Conservation (phyloP, 495 filamentous ascomycete species). For the Penicillium tannophilum region DNA sequence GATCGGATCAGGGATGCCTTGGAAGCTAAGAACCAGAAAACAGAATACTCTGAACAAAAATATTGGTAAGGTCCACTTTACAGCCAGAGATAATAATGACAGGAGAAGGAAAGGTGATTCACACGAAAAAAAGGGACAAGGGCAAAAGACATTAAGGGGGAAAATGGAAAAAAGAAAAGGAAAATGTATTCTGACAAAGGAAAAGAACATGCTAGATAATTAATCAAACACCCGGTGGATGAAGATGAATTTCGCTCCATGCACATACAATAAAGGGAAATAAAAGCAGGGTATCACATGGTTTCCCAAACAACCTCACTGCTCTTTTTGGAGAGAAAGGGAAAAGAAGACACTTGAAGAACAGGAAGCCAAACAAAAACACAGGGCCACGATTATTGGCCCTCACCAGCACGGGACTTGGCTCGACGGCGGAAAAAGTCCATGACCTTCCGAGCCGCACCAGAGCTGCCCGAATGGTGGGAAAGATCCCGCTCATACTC, state of each 20-base stretch:
- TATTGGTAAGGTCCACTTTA: constrained; percentile 36
- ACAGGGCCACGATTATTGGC: constrained; percentile 34
- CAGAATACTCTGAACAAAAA: constrained; percentile 27
- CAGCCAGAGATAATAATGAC: constrained; percentile 47
- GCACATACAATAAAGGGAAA: constrained; percentile 36
- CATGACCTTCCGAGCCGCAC: constrained; percentile 91
- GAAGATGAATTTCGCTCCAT: constrained; percentile 38
- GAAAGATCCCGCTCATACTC: constrained; percentile 68
- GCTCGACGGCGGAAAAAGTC: constrained; percentile 93
- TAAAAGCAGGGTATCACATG: constrained; percentile 51
- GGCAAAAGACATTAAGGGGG: constrained; percentile 30
- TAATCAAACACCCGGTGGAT: constrained; percentile 32
- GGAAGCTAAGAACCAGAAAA: constrained; percentile 9
- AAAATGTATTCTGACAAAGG: constrained; percentile 42
- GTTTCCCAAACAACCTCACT: constrained; percentile 48
- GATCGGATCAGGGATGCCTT: constrained; percentile 1
- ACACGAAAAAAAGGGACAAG: constrained; percentile 21
- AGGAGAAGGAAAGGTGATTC: constrained; percentile 33
- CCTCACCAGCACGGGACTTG: constrained; percentile 69
- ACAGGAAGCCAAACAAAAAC: constrained; percentile 1
- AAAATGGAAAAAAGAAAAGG: constrained; percentile 11
- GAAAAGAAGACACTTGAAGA: constrained; percentile 14
- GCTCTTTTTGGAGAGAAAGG: constrained; percentile 28
- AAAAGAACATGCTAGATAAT: constrained; percentile 42
- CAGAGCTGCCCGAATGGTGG: constrained; percentile 77